Percentiles rank a stretch among this genome's conserved stretches.
phyloP scores from a whole-genome alignment of 2,329 filamentous ascomycete species.

The Tolypocladium nubicola region DNA sequence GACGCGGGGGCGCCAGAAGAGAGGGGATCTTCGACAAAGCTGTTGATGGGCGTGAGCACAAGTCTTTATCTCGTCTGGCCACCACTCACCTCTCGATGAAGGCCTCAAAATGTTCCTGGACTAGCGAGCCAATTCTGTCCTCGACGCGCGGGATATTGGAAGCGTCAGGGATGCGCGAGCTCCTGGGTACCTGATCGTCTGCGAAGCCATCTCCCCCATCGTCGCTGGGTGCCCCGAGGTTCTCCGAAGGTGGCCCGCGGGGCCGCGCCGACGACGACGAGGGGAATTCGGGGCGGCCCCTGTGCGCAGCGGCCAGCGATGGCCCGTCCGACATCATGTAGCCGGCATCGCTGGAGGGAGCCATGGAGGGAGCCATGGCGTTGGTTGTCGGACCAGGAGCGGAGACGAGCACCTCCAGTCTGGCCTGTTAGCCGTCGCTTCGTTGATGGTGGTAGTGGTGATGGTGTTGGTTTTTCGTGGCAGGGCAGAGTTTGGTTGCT shows the following conservation, averaged over 20 bases:
- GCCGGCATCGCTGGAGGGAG: slow-evolving; percentile 44
- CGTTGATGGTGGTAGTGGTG: background rate
- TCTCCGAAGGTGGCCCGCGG: slow-evolving; percentile 52
- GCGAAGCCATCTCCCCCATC: slow-evolving; percentile 52
- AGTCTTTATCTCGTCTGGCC: background rate
- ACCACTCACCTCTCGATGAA: slow-evolving; percentile 61
- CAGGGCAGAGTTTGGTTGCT: background rate
- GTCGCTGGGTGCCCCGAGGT: slow-evolving; percentile 47
- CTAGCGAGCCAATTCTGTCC: slow-evolving; percentile 63
- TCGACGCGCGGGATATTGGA: slow-evolving; percentile 58
- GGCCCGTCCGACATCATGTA: slow-evolving; percentile 47
- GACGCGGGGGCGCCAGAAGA: slow-evolving; percentile 54
- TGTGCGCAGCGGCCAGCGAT: slow-evolving; percentile 31
- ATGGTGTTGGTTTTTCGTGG: background rate
- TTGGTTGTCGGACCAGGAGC: background rate
- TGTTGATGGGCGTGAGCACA: slow-evolving; percentile 11
- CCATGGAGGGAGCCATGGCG: slow-evolving; percentile 23
- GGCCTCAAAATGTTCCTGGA: slow-evolving; percentile 67
- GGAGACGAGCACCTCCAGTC: background rate
- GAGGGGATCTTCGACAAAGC: slow-evolving; percentile 59
- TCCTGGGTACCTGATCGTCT: slow-evolving; percentile 50
- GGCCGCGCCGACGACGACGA: slow-evolving; percentile 44
- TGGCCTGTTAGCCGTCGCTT: background rate
- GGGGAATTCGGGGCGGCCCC: slow-evolving; percentile 29
- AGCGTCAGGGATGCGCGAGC: slow-evolving; percentile 34